These are phyloP conservation scores for Hypsizygus ulmarius DNA, from an alignment of 1,284 basidiomycete genomes.

Conservation along the genomic window DNA sequence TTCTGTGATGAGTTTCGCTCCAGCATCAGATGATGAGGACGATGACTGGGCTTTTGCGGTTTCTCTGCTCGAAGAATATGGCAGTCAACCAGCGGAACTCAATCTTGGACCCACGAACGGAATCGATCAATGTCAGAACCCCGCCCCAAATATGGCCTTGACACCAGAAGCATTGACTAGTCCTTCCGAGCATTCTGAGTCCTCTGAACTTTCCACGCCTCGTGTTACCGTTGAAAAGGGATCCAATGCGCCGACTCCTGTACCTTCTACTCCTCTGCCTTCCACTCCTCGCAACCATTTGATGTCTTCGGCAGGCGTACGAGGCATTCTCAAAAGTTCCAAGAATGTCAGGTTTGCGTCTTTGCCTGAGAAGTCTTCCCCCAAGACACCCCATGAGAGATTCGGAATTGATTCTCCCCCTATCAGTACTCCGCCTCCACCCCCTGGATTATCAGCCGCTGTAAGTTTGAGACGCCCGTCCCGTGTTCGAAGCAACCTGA, in stretches of 20 bases:
- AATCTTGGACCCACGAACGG: background rate
- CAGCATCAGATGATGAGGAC: constrained; percentile 13
- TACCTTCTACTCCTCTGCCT: constrained; percentile 26
- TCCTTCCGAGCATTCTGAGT: background rate
- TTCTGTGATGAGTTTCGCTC: constrained; percentile 12
- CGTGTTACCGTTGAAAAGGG: constrained; percentile 3
- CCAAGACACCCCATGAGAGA: constrained; percentile 5
- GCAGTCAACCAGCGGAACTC: constrained; percentile 14
- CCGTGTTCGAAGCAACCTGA: constrained; percentile 3
- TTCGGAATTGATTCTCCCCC: constrained; percentile 1
- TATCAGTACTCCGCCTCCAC: constrained; percentile 1
- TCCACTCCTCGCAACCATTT: constrained; percentile 11
- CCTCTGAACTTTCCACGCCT: constrained; percentile 9
- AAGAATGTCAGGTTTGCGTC: constrained; percentile 43
- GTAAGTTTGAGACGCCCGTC: constrained; percentile 11
- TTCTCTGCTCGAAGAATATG: constrained; percentile 29
- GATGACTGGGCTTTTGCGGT: constrained; percentile 51
- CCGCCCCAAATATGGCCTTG: background rate
- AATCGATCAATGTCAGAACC: background rate
- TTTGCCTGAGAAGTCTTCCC: constrained; percentile 21
- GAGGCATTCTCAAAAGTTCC: constrained; percentile 39
- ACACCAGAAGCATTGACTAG: background rate
- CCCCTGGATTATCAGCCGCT: background rate
- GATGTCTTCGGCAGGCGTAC: constrained; percentile 23
- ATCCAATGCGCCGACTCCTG: constrained; percentile 15